These are phyloP conservation scores for Suillus subalutaceus DNA, from an alignment of 768 basidiomycete species.

Conservation along the genomic window DNA sequence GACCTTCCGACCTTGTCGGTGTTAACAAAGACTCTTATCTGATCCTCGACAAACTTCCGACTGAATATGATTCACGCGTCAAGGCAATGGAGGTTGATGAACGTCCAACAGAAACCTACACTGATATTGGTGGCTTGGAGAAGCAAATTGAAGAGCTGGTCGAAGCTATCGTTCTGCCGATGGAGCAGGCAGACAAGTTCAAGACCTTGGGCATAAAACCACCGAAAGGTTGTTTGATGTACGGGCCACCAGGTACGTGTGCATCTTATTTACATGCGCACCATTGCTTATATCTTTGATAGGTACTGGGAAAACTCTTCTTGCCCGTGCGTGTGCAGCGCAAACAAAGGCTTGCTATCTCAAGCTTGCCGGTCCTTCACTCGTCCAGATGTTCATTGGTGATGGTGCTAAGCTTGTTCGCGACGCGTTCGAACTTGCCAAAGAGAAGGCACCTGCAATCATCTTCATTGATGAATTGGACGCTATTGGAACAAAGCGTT, in stretches of 20 bases:
- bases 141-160: slow-evolving; percentile 99
- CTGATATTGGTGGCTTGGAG: slow-evolving; percentile 96
- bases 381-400: slow-evolving; percentile 99
- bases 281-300: slow-evolving; percentile 9
- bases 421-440: slow-evolving; percentile 96
- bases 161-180: slow-evolving; percentile 96
- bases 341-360: slow-evolving; percentile 98
- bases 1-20: slow-evolving; percentile 93
- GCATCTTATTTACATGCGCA: neutral
- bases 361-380: slow-evolving; percentile 95
- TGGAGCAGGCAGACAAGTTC: slow-evolving; percentile 99
- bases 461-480: slow-evolving; percentile 99
- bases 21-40: slow-evolving; percentile 99
- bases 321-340: slow-evolving; percentile 97
- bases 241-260: slow-evolving; percentile 87
- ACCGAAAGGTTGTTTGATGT: slow-evolving; percentile 98
- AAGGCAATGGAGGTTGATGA: slow-evolving; percentile 99
- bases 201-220: slow-evolving; percentile 97
- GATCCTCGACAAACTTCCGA: slow-evolving; percentile 91
- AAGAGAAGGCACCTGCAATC: slow-evolving; percentile 98
- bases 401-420: slow-evolving; percentile 99
- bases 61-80: slow-evolving; percentile 96
- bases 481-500: slow-evolving; percentile 98
- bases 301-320: slow-evolving; percentile 96
- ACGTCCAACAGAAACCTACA: slow-evolving; percentile 95